Conservation (phyloP, 2,329 filamentous ascomycete genomes). For the Sporothrix pseudoabietina region DNA sequence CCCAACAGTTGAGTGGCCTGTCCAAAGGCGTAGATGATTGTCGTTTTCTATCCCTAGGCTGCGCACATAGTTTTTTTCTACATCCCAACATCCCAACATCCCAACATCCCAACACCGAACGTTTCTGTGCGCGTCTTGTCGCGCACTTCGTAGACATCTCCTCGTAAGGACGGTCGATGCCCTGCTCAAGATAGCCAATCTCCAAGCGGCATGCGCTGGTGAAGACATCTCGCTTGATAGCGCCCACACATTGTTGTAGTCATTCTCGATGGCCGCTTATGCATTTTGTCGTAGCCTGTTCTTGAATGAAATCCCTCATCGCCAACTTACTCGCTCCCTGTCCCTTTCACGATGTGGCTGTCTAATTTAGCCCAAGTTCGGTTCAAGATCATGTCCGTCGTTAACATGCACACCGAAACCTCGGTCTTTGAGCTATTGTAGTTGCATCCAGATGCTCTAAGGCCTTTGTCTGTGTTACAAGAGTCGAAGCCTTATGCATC, state of each 20-base stretch:
- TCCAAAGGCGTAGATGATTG: background rate
- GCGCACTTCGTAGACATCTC: background rate
- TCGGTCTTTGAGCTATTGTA: background rate
- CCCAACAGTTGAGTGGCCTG: constrained; percentile 1
- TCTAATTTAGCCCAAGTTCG: background rate
- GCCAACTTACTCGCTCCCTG: background rate
- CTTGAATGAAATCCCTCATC: background rate
- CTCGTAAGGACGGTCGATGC: background rate
- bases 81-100: background rate
- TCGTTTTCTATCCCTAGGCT: background rate
- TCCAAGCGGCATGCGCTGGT: background rate
- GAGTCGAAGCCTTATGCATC: background rate
- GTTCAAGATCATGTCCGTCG: no score
- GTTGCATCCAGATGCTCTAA: background rate
- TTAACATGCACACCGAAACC: background rate
- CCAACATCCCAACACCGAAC: background rate
- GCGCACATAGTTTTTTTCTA: background rate
- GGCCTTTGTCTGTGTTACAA: background rate
- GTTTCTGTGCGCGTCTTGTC: background rate
- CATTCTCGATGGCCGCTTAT: background rate
- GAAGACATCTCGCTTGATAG: background rate
- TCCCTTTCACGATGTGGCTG: background rate
- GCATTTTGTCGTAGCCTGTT: background rate
- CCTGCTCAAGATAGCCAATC: background rate
- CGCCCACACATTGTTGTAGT: background rate